These are phyloP conservation scores for Eutrema salsugineum DNA, from an alignment of 441 rosid species.

Conservation along the genomic window DNA sequence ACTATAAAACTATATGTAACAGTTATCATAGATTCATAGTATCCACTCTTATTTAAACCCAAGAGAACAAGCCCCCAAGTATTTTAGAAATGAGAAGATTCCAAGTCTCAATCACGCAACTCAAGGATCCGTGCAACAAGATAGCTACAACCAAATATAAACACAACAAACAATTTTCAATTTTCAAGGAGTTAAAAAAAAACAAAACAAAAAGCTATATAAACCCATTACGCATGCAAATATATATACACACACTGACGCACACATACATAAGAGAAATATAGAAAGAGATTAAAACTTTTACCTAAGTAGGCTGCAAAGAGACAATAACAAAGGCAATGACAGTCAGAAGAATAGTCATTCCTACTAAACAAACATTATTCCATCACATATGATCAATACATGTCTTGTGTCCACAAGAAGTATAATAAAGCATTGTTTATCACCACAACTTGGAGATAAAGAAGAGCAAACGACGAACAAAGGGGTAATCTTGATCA, in stretches of 20 bases:
- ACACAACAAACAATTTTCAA: too few relatives aligned
- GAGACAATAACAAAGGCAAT: slow-evolving; percentile 11
- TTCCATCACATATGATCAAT: not conserved
- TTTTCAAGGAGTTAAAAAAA: too few relatives aligned
- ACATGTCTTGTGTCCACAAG: not conserved
- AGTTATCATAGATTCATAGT: too few relatives aligned
- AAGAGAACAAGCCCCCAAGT: not conserved
- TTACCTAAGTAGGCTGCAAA: slow-evolving; percentile 12
- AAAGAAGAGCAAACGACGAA: slow-evolving; percentile 14
- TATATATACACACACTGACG: not conserved
- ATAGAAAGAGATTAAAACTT: not conserved
- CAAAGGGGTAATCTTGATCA: slow-evolving; percentile 6
- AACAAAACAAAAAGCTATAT: not conserved
- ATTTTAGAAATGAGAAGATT: slow-evolving; percentile 26
- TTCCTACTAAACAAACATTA: slow-evolving; percentile 5
- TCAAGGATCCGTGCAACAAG: slow-evolving; percentile 65
- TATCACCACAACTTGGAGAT: not conserved
- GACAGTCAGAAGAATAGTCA: not conserved
- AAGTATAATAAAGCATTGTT: not conserved
- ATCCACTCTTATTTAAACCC: too few relatives aligned
- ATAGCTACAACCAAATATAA: slow-evolving; percentile 31
- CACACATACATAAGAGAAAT: not conserved
- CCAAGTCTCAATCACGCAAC: slow-evolving; percentile 43
- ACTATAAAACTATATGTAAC: too few relatives aligned
- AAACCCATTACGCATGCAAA: not conserved